A percentile compares a stretch with the other conserved stretches of the same genome.
Conservation (phyloP, 768 basidiomycete species). For the Suillus hirtellus region DNA sequence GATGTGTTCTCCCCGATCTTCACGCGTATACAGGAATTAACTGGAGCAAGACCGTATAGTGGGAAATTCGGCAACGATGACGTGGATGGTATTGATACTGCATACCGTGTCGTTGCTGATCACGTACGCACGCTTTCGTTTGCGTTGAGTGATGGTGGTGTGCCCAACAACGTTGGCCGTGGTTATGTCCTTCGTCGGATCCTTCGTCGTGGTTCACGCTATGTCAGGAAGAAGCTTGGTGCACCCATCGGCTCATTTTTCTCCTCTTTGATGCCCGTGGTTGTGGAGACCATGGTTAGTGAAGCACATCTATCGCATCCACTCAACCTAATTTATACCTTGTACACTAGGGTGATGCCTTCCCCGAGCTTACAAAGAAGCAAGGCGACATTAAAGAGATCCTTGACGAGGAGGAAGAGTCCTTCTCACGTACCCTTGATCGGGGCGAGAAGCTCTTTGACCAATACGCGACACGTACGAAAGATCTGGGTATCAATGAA, state of each 20-base stretch:
- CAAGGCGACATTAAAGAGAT: conserved; percentile 89
- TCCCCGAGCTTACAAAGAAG: conserved; percentile 90
- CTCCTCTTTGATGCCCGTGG: conserved; percentile 85
- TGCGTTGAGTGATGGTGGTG: conserved; percentile 93
- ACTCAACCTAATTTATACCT: conserved; percentile 13
- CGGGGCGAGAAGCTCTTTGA: conserved; percentile 96
- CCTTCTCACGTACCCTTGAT: conserved; percentile 95
- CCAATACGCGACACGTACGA: conserved; percentile 73
- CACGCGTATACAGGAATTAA: conserved; percentile 80
- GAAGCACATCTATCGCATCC: not conserved
- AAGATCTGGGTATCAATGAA: conserved; percentile 57
- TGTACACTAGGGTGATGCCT: conserved; percentile 66
- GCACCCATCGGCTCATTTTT: conserved; percentile 95
- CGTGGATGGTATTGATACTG: conserved; percentile 92
- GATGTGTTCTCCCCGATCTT: conserved; percentile 94
- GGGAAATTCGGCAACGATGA: conserved; percentile 98
- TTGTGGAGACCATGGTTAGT: conserved; percentile 85
- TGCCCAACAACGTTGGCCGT: conserved; percentile 94
- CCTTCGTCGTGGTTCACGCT: conserved; percentile 90
- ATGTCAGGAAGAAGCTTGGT: conserved; percentile 91
- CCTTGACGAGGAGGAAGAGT: conserved; percentile 95
- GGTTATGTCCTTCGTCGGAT: conserved; percentile 98
- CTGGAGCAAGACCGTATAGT: conserved; percentile 82
- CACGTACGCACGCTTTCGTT: conserved; percentile 95
- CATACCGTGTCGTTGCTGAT: conserved; percentile 96